Base-by-base conservation (phyloP, 148 eudicot genomes). In the Spergularia bocconei region DNA sequence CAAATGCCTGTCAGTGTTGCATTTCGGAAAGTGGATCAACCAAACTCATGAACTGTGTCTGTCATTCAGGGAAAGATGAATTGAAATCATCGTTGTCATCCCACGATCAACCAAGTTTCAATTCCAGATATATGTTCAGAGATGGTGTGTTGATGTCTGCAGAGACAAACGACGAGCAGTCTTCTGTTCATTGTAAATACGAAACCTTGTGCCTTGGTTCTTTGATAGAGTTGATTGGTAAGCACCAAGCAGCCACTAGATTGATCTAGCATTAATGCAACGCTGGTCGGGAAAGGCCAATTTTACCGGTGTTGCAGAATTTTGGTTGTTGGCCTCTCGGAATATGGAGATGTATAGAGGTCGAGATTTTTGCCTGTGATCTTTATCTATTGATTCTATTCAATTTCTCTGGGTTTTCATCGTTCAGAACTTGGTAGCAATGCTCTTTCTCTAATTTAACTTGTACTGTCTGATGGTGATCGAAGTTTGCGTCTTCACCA, bases 141-240 rank as follows among this genome's bases (percentile, higher is more conserved):
- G 84, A 90, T 65, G 93, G 96, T 19, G 86, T 94, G 47, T 79
- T 91, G 82, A 75, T 88, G 63, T 54, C 78, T 48, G 75, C 81
- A 55, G 87, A 85, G 61, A 65, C 80, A 29, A 29, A 29, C 21
- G 84, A 55, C 60, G 47, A 77, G 64, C 89, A 87, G 50, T 80
- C 70, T 67, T 72, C 84, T 84, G 83, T 79, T 75, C 97, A 91
- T 78, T 94, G 98, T 90, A 91, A 90, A 89, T 94, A 88, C 39
- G 86, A 84, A 75, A 86, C 78, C 33, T 76, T 94, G 81, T 91
- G 96, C 85, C 93, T 94, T 82, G 85, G 89, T 82, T 86, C 93
- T 64, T 86, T 94, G 88, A 86, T 86, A 83, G 91, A 89, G 82
- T 85, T 77, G 82, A 82, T 94, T 85, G 79, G 79, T 29, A 68